Conservation (phyloP, 2,329 filamentous ascomycete species). For the Samsoniella hepiali region DNA sequence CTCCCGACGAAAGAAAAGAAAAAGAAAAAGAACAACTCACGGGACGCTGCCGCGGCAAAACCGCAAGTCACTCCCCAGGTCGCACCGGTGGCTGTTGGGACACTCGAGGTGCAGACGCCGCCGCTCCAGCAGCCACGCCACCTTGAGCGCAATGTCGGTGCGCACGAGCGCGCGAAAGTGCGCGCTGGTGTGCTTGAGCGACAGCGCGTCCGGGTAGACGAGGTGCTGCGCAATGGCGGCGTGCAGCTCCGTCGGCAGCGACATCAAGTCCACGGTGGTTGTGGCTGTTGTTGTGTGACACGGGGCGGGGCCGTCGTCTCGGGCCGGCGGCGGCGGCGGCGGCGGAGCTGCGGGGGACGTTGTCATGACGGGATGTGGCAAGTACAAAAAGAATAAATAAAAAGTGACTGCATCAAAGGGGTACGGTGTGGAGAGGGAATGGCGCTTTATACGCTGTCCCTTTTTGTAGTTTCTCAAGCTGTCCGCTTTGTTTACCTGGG, state of each 20-base stretch:
- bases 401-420: too few relatives aligned
- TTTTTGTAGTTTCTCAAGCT: too few relatives aligned
- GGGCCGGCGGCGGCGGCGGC: too few relatives aligned
- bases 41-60: slow-evolving; percentile 60
- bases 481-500: too few relatives aligned
- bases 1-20: not conserved
- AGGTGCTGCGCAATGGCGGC: slow-evolving; percentile 58
- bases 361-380: too few relatives aligned
- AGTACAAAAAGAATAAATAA: too few relatives aligned
- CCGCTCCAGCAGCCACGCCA: slow-evolving; percentile 66
- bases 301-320: too few relatives aligned
- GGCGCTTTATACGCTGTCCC: too few relatives aligned
- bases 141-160: slow-evolving; percentile 63
- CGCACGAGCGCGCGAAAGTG: slow-evolving; percentile 63
- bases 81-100: slow-evolving; percentile 56
- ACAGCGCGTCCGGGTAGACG: slow-evolving; percentile 67
- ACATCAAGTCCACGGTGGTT: slow-evolving; percentile 33
- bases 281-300: not conserved
- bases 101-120: slow-evolving; percentile 62
- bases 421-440: too few relatives aligned
- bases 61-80: slow-evolving; percentile 55
- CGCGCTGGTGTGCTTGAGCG: slow-evolving; percentile 63
- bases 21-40: slow-evolving; percentile 36
- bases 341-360: too few relatives aligned
- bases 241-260: slow-evolving; percentile 65